Base-by-base conservation (phyloP, 257 asterid genomes). In the Solanum pennellii region DNA sequence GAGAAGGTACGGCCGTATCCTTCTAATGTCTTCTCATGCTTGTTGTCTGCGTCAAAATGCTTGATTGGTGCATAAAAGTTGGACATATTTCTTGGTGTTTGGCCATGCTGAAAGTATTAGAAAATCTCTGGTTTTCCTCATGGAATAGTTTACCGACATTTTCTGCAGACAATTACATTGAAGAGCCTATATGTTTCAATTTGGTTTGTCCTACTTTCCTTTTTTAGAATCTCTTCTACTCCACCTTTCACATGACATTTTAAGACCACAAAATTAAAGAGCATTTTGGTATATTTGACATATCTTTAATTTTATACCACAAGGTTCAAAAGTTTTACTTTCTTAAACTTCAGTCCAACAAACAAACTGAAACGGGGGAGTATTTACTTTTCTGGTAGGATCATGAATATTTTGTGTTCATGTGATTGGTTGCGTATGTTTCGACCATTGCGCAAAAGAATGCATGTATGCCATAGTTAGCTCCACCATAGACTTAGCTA, bases 1-100 rank as follows among this genome's bases (percentile, higher is more conserved):
- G 99, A 89, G 99, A 96, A 96, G 98, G 99, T 97, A 89, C 44
- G 31, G 29, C 29, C 44, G 3, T 6, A 29, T 47, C 66, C 85
- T 80, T 29, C 68, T 80, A 80, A 49, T 80, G 68, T 80, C 29
- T 80, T 37, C 85, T 47, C 85, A 80, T 29, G 29, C 14, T 45
- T 79, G 27, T 79, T 15, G 68, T 45, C 9, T 80, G 68, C 25
- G 21, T 80, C 84, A 10, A 79, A 79, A 27, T 47, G 66, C 84
- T 27, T 80, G 42, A 80, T 15, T 18, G 1, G 84, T 45, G n/a
- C 84, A 45, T 25, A 14, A 45, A 33, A n/a, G 62, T 44, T 77
- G 84, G 62, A 25, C 39, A 25, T 77, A 59, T 77, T 77, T 44
- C 66, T 45, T 79, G 65, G 25, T 45, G 65, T 79, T 14, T 14